These are phyloP conservation scores for Aspergillus viridinutans DNA, from an alignment of 2,329 filamentous ascomycete species.

Conservation along the genomic window DNA sequence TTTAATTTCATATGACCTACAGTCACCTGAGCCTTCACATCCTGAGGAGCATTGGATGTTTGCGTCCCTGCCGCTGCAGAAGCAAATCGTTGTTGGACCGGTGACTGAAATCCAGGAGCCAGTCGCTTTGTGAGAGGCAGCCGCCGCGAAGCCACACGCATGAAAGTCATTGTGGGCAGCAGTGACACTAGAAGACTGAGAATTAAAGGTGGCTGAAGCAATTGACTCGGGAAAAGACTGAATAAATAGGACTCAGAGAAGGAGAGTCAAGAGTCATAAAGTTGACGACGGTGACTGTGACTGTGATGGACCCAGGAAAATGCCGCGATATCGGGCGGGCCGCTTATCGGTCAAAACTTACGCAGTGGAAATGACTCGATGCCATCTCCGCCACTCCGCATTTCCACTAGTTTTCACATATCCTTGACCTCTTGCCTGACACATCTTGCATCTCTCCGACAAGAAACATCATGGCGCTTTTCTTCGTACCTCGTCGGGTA, in stretches of 20 bases:
- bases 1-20: conserved; percentile 8
- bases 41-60: conserved; percentile 22
- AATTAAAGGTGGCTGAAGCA: not conserved
- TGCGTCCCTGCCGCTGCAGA: conserved; percentile 16
- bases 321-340: conserved; percentile 25
- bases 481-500: conserved; percentile 27
- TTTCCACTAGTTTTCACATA: not conserved
- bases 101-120: conserved; percentile 29
- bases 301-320: conserved; percentile 14
- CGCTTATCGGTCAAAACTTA: conserved; percentile 6
- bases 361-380: conserved; percentile 3
- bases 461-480: conserved; percentile 15
- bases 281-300: not conserved
- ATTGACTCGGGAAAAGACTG: not conserved
- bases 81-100: conserved; percentile 31
- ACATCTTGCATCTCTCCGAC: not conserved
- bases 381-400: conserved; percentile 12
- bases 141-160: conserved; percentile 34
- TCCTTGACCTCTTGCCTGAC: not conserved
- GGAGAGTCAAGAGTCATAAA: conserved; percentile 2
- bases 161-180: conserved; percentile 24
- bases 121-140: conserved; percentile 28
- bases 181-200: not conserved
- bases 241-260: conserved; percentile 1
- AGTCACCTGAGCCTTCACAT: conserved; percentile 25